Percentiles rank a stretch among this genome's conserved stretches.
Conservation (phyloP, 768 basidiomycete genomes). For the Termitomyces sp. region DNA sequence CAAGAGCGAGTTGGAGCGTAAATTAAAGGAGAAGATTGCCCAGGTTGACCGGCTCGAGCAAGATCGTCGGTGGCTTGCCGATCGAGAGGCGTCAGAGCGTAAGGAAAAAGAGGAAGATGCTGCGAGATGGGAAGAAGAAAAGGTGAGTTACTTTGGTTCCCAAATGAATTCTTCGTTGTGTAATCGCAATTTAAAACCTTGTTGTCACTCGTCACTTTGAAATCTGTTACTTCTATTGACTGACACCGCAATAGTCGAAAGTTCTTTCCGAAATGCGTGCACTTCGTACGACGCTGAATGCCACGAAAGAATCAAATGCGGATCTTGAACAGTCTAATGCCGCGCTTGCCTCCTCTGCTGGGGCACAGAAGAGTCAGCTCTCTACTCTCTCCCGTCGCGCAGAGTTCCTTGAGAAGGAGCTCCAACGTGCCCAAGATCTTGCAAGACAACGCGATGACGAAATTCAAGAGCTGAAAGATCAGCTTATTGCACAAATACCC, state of each 20-base stretch:
- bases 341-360: slow-evolving; percentile 44
- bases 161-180: neutral
- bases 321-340: slow-evolving; percentile 61
- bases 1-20: slow-evolving; percentile 63
- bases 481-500: slow-evolving; percentile 3
- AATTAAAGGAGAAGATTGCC: slow-evolving; percentile 62
- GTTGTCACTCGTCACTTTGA: neutral
- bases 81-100: slow-evolving; percentile 64
- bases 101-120: slow-evolving; percentile 64
- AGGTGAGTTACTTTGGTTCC: slow-evolving; percentile 38
- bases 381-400: slow-evolving; percentile 44
- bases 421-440: slow-evolving; percentile 41
- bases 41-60: slow-evolving; percentile 64
- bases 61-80: slow-evolving; percentile 66
- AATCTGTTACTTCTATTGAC: neutral
- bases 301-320: slow-evolving; percentile 54
- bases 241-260: slow-evolving; percentile 34
- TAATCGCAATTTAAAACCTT: neutral
- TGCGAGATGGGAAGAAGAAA: slow-evolving; percentile 49
- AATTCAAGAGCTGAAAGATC: neutral
- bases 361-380: slow-evolving; percentile 50
- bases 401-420: slow-evolving; percentile 45
- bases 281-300: slow-evolving; percentile 44
- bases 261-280: slow-evolving; percentile 49
- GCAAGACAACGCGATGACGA: slow-evolving; percentile 37